A percentile compares a stretch with the other conserved stretches of the same genome.
Conservation (phyloP, 352 stramenopile species). For the Phytophthora pistaciae region DNA sequence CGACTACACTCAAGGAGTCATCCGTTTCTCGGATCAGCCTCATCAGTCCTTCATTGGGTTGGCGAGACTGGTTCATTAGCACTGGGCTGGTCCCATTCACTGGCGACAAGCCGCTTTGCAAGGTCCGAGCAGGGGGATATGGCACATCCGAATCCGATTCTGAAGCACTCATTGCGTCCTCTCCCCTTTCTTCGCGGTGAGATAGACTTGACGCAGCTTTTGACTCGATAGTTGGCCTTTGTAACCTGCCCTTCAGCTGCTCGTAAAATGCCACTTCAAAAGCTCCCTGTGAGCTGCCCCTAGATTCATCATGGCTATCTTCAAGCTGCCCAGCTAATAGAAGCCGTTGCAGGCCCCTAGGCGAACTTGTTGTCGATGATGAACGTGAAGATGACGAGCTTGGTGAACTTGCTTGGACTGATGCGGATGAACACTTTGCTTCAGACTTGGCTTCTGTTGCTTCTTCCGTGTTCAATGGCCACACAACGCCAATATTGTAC, state of each 20-base stretch:
- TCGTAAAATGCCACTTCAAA: conserved; percentile 29
- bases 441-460: background rate
- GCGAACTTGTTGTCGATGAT: conserved; percentile 5
- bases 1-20: conserved; percentile 80
- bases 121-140: background rate
- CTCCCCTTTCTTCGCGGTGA: background rate
- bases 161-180: background rate
- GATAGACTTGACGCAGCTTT: background rate
- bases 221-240: background rate
- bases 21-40: conserved; percentile 64
- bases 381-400: conserved; percentile 18
- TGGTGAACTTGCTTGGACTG: background rate
- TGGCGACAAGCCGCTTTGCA: background rate
- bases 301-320: conserved; percentile 7
- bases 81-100: background rate
- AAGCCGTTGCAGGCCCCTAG: background rate
- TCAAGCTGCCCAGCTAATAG: conserved; percentile 1
- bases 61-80: background rate
- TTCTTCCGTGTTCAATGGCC: conserved; percentile 26
- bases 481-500: conserved; percentile 56
- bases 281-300: conserved; percentile 4
- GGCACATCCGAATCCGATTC: conserved; percentile 5
- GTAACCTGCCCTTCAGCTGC: conserved; percentile 28
- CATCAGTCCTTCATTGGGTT: conserved; percentile 40
- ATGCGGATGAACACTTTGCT: background rate